Conservation (phyloP, 176 grass and related monocot genomes). For the Raddia guianensis region DNA sequence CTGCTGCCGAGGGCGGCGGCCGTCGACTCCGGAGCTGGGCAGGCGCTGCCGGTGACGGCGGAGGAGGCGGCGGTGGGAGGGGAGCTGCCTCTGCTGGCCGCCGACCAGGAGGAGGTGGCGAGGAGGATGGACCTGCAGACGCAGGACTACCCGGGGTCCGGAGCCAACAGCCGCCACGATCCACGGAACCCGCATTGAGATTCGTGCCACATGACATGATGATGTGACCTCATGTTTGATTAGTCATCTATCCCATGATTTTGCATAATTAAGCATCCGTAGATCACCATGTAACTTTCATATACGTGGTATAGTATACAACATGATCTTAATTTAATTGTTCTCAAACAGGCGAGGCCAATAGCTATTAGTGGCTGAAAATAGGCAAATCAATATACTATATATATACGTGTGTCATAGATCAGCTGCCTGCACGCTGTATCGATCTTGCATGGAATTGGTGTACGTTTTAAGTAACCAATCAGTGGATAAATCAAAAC, state of each 20-base stretch:
- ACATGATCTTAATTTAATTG: slow-evolving; percentile 24
- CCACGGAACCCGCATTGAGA: slow-evolving; percentile 63
- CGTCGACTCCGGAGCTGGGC: background rate
- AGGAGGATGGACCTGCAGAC: slow-evolving; percentile 65
- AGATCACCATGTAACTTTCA: background rate
- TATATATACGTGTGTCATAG: background rate
- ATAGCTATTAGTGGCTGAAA: background rate
- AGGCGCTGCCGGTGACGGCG: background rate
- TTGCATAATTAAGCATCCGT: background rate
- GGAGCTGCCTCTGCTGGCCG: background rate
- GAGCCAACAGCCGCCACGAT: slow-evolving; percentile 69
- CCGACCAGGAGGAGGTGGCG: slow-evolving; percentile 5
- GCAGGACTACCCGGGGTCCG: slow-evolving; percentile 69
- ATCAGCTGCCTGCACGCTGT: background rate
- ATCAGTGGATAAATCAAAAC: background rate
- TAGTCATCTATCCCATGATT: slow-evolving; percentile 14
- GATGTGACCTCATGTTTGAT: background rate
- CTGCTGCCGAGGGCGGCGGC: slow-evolving; percentile 8
- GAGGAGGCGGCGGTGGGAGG: background rate
- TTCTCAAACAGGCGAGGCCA: background rate
- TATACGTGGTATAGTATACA: background rate
- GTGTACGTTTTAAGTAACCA: background rate
- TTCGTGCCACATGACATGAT: background rate
- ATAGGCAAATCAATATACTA: background rate
- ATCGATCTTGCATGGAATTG: background rate